phyloP scores from a whole-genome alignment of 176 grass and related monocot species.

The Oropetium thomaeum region DNA sequence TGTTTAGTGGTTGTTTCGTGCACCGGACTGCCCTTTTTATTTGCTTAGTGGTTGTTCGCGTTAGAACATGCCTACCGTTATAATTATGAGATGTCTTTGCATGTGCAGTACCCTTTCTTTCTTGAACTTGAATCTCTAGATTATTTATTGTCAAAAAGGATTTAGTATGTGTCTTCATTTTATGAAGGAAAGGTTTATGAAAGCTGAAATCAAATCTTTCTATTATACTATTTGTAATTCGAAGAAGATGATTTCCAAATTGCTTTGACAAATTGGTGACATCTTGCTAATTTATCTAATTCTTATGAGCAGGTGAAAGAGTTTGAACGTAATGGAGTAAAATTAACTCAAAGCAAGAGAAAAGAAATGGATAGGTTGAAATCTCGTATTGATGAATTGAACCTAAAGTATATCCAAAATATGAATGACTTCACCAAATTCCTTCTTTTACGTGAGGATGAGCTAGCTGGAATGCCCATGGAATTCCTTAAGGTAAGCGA shows the following conservation, averaged over 20 bases:
- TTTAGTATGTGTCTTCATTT: constrained; percentile 9
- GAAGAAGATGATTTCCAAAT: background rate
- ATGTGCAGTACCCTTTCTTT: background rate
- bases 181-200: background rate
- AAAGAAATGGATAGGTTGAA: constrained; percentile 77
- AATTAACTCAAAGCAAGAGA: constrained; percentile 68
- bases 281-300: constrained; percentile 46
- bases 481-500: constrained; percentile 79
- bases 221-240: background rate
- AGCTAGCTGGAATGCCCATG: constrained; percentile 78
- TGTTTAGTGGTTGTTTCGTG: no score
- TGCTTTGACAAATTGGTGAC: constrained; percentile 1
- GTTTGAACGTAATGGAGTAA: constrained; percentile 81
- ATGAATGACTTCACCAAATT: constrained; percentile 62
- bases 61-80: constrained; percentile 13
- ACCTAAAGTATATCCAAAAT: constrained; percentile 78
- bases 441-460: constrained; percentile 66
- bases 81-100: background rate
- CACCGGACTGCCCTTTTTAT: no score
- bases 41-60: background rate
- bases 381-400: constrained; percentile 70
- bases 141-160: constrained; percentile 1
- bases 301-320: constrained; percentile 84
- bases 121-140: constrained; percentile 7
- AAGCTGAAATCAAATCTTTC: background rate